Base-by-base conservation (phyloP, 2,329 filamentous ascomycete species). In the Sarocladium kiliense region DNA sequence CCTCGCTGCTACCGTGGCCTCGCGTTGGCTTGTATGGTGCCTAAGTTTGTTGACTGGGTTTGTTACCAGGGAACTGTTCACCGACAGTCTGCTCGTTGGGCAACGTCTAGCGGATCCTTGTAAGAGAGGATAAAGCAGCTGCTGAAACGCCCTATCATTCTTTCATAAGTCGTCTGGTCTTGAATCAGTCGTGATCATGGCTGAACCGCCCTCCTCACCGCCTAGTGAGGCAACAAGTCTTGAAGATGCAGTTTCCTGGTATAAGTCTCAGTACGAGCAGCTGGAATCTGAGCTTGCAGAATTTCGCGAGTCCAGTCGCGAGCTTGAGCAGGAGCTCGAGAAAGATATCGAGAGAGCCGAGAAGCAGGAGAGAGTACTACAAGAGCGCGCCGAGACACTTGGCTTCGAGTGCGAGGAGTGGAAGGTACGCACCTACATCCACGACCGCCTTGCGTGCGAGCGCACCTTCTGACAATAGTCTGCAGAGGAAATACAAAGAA, bases 301-400 rank as follows among this genome's bases (percentile, higher is more conserved):
- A 66, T 99, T 99, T 70, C 90, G 96, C 67, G 81, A 90, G 56
- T 96, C 91, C 55, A 97, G 92, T 71, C 89, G 91, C 69, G 94
- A 97, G 71, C 81, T 99, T 27, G 94, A 99, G 72, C 84, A 88
- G 49, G 94, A 97, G 72, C 78, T 99, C 54, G 94, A 99, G 73
- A 95, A 92, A 76, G 94, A 99, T 69, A 87, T 99, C 56, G 93
- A 97, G 65, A 88, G 90, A 44, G 92, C 92, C 44, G 94, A 99
- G 77, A 96, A 96, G 76, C 84, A 91, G 64, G 93, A 97, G 74
- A 83, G 91, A 60, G 78, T 85, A 60, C 74, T 97, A 63, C 87
- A 92, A 69, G 88, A 96, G 70, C 96, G 93, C 75, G 88, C 90
- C 1, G 93, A 97, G 71, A 81, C 79, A 36, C 72, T 96, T 59